These are phyloP conservation scores for Pseudogymnoascus sp. DNA, from an alignment of 2,329 filamentous ascomycete species.

Conservation along the genomic window DNA sequence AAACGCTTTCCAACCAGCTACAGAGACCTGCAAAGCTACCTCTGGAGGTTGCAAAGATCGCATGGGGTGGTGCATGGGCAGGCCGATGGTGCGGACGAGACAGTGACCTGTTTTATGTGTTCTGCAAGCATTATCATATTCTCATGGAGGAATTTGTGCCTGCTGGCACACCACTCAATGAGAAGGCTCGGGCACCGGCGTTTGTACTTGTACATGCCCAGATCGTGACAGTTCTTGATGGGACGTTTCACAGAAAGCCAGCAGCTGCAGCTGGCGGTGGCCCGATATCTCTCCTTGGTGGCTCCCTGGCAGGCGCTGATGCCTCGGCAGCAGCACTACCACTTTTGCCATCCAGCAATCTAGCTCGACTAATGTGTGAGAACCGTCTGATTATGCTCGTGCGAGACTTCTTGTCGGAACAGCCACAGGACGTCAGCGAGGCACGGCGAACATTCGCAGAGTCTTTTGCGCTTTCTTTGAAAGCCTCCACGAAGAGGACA, in stretches of 20 bases:
- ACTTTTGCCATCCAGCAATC: constrained; percentile 50
- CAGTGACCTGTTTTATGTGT: constrained; percentile 68
- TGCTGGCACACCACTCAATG: constrained; percentile 42
- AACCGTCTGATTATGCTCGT: constrained; percentile 64
- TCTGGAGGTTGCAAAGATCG: constrained; percentile 52
- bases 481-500: constrained; percentile 53
- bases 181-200: constrained; percentile 53
- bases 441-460: constrained; percentile 56
- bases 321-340: constrained; percentile 48
- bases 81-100: constrained; percentile 66
- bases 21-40: constrained; percentile 47
- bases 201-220: constrained; percentile 63
- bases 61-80: constrained; percentile 64
- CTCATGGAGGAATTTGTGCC: constrained; percentile 53
- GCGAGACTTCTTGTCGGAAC: constrained; percentile 59
- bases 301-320: constrained; percentile 46
- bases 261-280: constrained; percentile 38
- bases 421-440: constrained; percentile 43
- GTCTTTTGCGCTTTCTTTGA: constrained; percentile 54
- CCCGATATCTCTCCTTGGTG: constrained; percentile 48
- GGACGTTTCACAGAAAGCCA: constrained; percentile 57
- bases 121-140: constrained; percentile 64
- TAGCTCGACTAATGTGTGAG: constrained; percentile 60
- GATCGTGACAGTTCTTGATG: constrained; percentile 57
- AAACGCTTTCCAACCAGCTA: constrained; percentile 47